Conservation (phyloP, 1,139 yeast genomes). For the Suzukiozyma palmioleophila region DNA sequence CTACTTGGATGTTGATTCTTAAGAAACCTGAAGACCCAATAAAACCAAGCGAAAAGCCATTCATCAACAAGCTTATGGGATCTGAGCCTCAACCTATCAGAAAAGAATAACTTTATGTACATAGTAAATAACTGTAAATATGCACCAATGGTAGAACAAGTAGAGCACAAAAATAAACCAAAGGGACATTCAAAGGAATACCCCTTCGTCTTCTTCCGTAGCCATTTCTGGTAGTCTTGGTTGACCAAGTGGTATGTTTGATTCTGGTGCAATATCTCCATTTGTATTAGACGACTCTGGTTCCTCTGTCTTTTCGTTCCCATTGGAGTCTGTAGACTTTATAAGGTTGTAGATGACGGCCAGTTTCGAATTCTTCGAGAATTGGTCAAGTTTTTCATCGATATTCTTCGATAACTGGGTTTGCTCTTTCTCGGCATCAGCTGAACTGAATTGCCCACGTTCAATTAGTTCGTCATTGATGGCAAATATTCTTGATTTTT, state of each 20-base stretch:
- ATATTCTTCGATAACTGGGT: constrained; percentile 7
- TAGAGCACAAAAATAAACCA: neutral
- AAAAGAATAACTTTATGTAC: constrained; percentile 13
- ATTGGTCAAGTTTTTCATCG: constrained; percentile 4
- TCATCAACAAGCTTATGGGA: constrained; percentile 42
- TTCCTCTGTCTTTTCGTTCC: constrained; percentile 2
- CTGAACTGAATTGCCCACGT: constrained; percentile 20
- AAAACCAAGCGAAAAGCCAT: constrained; percentile 38
- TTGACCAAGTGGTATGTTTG: no score
- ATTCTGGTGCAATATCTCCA: no score
- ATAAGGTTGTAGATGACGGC: constrained; percentile 1
- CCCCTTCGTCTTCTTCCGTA: constrained; percentile 7
- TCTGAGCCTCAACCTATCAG: constrained; percentile 25
- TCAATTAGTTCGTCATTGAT: constrained; percentile 21
- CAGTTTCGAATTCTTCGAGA: neutral
- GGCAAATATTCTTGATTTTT: constrained; percentile 19
- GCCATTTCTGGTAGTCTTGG: no score
- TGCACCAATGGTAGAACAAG: neutral
- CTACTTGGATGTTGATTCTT: constrained; percentile 82
- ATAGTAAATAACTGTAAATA: constrained; percentile 12
- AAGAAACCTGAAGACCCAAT: constrained; percentile 66
- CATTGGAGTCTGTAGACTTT: neutral
- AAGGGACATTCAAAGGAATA: constrained; percentile 13
- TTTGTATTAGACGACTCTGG: no score
- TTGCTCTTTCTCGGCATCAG: constrained; percentile 8